Base-by-base conservation (phyloP, 2,329 filamentous ascomycete species). In the Aspergillus vadensis region DNA sequence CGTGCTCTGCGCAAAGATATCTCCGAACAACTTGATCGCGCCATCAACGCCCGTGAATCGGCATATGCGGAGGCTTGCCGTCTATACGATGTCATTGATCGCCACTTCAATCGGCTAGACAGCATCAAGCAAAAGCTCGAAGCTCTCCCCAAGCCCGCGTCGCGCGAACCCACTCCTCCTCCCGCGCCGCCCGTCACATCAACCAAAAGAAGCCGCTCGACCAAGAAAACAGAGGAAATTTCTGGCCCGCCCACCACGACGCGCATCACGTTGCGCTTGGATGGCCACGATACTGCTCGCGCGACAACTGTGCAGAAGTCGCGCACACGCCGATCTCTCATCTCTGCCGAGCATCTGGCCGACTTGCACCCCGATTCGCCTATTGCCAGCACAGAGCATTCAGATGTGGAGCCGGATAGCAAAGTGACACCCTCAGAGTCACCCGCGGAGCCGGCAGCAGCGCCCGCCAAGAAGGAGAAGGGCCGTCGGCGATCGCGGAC, bases 91-190 rank as follows among this genome's bases (percentile, higher is more conserved):
- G 82, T 84, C 44, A 81, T 85, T 6, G 80, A 86, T 70, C 81
- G 83, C 66, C 83, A 86, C 69, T 80, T 82, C 65, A 82, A 82
- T 65, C 81, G 85, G 50, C 74, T 88, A 52, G 81, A 81, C 54
- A 82, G 83, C 59, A 88, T 89, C 67, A 84, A 82, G 59, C 80
- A 82, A 67, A 88, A 88, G 74, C 80, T 89, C 19, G 81, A 86
- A 62, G 82, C 84, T 10, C 80, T 88, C 51, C 85, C 86, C 2
- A 81, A 85, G 71, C 86, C 85, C 17, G 82, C 84, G 2, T 86
- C 84, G 19, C 80, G 83, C 64, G 86, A 88, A 65, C 83, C 86
- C n/a, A 85, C 84, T 1, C 85, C 83, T 36, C 74, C 72, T 3
- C 77, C 79, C 19, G 50, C 39, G 23, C 68, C 70, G 17, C 63